A percentile compares a stretch with the other conserved stretches of the same genome.
Evolutionary conservation across 2,329 filamentous ascomycete genomes (phyloP).

Genomic region (Penicillium sp.): DNA sequence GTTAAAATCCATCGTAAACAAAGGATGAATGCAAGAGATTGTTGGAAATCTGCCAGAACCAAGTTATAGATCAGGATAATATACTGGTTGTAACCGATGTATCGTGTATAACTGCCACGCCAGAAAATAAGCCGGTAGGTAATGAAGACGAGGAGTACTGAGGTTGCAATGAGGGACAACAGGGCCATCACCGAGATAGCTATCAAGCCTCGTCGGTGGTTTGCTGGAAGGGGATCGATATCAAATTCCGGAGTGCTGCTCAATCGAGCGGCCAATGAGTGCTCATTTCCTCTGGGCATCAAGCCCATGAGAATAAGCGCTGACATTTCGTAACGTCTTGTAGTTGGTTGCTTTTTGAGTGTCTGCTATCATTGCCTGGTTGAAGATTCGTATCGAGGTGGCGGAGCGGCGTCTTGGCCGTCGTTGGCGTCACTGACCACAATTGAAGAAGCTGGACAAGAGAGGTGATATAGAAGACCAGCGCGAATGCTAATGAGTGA

Average conservation of each 20-base stretch:
- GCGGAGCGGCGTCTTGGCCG: neutral
- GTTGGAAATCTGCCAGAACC: slow-evolving; percentile 52
- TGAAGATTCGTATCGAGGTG: neutral
- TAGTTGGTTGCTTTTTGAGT: neutral
- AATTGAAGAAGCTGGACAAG: neutral
- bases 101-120: slow-evolving; percentile 47
- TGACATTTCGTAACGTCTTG: slow-evolving; percentile 10
- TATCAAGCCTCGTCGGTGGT: slow-evolving; percentile 44
- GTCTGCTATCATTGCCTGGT: neutral
- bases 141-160: slow-evolving; percentile 46
- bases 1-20: slow-evolving; percentile 47
- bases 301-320: slow-evolving; percentile 15
- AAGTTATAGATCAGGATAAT: slow-evolving; percentile 54
- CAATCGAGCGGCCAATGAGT: slow-evolving; percentile 23
- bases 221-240: slow-evolving; percentile 36
- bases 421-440: neutral
- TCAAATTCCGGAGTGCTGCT: slow-evolving; percentile 17
- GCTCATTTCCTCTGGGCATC: slow-evolving; percentile 14
- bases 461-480: neutral
- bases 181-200: slow-evolving; percentile 47
- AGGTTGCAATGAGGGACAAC: slow-evolving; percentile 47
- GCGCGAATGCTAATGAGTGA: neutral
- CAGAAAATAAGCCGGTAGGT: slow-evolving; percentile 52
- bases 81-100: slow-evolving; percentile 54
- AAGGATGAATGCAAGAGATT: slow-evolving; percentile 50